A percentile compares a stretch with the other conserved stretches of the same genome.
phyloP scores from a whole-genome alignment of 2,329 filamentous ascomycete species.

The Juglanconis oblonga region DNA sequence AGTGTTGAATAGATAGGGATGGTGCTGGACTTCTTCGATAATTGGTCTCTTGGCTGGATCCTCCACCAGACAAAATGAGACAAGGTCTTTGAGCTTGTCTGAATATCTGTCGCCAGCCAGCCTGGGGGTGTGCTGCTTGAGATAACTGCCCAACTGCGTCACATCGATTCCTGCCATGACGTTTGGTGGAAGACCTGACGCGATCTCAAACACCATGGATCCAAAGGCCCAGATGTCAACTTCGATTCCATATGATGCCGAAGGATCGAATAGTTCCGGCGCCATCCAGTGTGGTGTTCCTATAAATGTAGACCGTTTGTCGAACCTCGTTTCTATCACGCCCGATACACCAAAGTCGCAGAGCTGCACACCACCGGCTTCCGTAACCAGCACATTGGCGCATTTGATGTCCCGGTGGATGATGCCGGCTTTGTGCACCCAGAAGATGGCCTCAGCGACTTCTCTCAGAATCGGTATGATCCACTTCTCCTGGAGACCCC shows the following conservation, averaged over 20 bases:
- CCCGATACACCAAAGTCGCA: slow-evolving; percentile 84
- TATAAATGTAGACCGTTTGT: slow-evolving; percentile 77
- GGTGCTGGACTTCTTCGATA: slow-evolving; percentile 66
- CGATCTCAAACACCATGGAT: slow-evolving; percentile 77
- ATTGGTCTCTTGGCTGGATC: slow-evolving; percentile 66
- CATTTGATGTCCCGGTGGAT: slow-evolving; percentile 72
- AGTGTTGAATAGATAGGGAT: slow-evolving; percentile 66
- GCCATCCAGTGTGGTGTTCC: slow-evolving; percentile 88
- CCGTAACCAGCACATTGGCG: slow-evolving; percentile 77
- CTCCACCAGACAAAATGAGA: slow-evolving; percentile 70
- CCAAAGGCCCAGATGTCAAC: slow-evolving; percentile 86
- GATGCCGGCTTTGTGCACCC: slow-evolving; percentile 67
- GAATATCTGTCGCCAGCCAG: slow-evolving; percentile 73
- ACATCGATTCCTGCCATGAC: slow-evolving; percentile 52
- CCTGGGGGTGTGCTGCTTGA: slow-evolving; percentile 62
- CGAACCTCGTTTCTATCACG: slow-evolving; percentile 69
- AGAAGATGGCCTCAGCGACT: slow-evolving; percentile 62
- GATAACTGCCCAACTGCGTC: slow-evolving; percentile 51
- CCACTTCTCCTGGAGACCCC: slow-evolving; percentile 67
- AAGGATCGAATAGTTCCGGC: slow-evolving; percentile 68
- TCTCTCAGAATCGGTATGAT: slow-evolving; percentile 66
- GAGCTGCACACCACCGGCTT: slow-evolving; percentile 73
- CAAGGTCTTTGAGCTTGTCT: slow-evolving; percentile 62
- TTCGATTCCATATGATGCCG: slow-evolving; percentile 65
- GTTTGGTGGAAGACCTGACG: slow-evolving; percentile 73